phyloP scores from a whole-genome alignment of 805 yeast genomes.

The Sungouiozyma ichnusensis region DNA sequence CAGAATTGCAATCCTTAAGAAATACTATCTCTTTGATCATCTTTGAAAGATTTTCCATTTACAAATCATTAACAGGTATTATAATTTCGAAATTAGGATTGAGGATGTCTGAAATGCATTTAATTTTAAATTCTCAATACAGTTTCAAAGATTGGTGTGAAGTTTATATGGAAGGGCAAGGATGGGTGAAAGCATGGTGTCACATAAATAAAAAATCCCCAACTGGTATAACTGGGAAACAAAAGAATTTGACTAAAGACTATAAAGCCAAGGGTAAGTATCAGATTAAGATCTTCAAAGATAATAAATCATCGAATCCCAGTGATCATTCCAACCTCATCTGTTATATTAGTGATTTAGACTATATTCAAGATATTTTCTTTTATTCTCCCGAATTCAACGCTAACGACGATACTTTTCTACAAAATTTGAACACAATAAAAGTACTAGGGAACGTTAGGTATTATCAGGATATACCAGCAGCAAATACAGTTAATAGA shows the following conservation, averaged over 20 bases:
- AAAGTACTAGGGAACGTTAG: conserved; percentile 18
- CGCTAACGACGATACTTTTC: conserved; percentile 2
- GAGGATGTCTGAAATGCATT: conserved; percentile 21
- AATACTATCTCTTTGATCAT: conserved; percentile 11
- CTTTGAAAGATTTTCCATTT: conserved; percentile 20
- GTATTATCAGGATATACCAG: conserved; percentile 3
- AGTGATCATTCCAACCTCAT: conserved; percentile 17
- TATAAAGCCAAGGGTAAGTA: conserved; percentile 15
- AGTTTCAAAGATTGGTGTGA: conserved; percentile 30
- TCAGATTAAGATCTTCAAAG: conserved; percentile 22
- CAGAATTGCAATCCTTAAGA: conserved; percentile 2
- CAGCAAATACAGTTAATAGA: conserved; percentile 2
- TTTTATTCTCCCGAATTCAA: conserved; percentile 10
- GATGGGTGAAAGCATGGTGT: conserved; percentile 28
- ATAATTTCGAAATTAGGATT: conserved; percentile 20
- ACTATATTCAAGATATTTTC: conserved; percentile 21
- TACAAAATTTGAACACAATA: conserved; percentile 10
- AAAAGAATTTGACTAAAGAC: neutral
- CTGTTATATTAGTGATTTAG: conserved; percentile 23
- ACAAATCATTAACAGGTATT: conserved; percentile 22
- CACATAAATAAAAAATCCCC: conserved; percentile 19
- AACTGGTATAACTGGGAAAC: neutral
- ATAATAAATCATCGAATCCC: conserved; percentile 17
- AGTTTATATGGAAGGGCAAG: conserved; percentile 20
- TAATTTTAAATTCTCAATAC: conserved; percentile 19